Conservation (phyloP, 306 rosid genomes). For the Inga laurina region DNA sequence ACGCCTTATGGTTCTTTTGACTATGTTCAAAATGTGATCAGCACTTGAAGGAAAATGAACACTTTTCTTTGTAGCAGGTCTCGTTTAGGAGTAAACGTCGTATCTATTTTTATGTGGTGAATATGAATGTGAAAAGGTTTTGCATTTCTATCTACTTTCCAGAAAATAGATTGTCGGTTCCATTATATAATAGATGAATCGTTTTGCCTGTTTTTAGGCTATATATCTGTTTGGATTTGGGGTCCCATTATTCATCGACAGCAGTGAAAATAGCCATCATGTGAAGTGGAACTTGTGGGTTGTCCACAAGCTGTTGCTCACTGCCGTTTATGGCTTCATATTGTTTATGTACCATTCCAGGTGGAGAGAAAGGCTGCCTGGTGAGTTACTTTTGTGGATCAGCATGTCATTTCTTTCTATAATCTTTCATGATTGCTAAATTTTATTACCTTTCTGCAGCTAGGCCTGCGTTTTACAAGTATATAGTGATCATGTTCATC, state of each 20-base stretch:
- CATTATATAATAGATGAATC: conserved; percentile 12
- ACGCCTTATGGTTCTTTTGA: background rate
- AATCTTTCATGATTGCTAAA: conserved; percentile 22
- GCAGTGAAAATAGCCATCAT: conserved; percentile 42
- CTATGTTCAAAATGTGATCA: background rate
- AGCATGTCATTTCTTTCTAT: conserved; percentile 1
- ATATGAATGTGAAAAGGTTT: background rate
- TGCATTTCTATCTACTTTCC: background rate
- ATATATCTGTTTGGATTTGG: conserved; percentile 79
- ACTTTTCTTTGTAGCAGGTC: background rate
- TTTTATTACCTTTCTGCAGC: conserved; percentile 54
- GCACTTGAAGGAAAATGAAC: background rate
- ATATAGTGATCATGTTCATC: conserved; percentile 68
- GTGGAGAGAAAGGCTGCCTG: conserved; percentile 91
- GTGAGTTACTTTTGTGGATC: conserved; percentile 43
- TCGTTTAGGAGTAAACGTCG: background rate
- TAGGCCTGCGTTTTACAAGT: conserved; percentile 90
- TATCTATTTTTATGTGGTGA: background rate
- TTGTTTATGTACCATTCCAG: conserved; percentile 88
- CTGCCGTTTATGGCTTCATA: conserved; percentile 69
- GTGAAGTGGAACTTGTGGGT: conserved; percentile 90
- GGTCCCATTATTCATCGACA: conserved; percentile 75
- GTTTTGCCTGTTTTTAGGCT: conserved; percentile 49
- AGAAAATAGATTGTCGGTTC: background rate
- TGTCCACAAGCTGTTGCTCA: conserved; percentile 72